Evolutionary conservation across 306 rosid genomes (phyloP), one percentile per base, ranked within the genome.

Genomic region (Gastrolobium villosum): DNA sequence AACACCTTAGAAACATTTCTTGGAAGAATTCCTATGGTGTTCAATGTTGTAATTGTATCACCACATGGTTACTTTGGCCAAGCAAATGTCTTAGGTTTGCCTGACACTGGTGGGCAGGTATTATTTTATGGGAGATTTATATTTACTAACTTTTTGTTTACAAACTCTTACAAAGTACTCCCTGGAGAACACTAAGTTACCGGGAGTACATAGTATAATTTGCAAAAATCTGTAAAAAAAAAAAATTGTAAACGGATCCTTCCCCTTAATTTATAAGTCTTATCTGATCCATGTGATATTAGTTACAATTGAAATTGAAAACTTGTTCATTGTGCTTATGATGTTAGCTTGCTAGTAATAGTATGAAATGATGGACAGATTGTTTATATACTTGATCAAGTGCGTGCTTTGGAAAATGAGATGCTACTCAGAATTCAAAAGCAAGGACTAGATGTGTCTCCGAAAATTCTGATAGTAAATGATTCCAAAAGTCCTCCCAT

Each of bases 41-140:
- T 92, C 81, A 87, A 92, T 69, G 97, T 92, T 20, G 95, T 88
- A 28, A 88, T 90, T 49, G 80, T 92, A 62, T 92, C 95, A 67
- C 93, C 91, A 7, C 93, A 90, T 52, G 95, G 95, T 36, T 92
- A 84, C 84, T 92, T 92, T 60, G 94, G 93, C 64, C 97, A 92
- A 86, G 97, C 88, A 72, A 92, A 92, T 82, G 90, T 92, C 36
- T 40, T 88, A 39, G 97, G 95, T 72, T 83, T 90, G 79, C 97
- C 93, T 1, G 97, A 92, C 83, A 90, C 97, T 20, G 91, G 91
- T 36, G 93, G 93, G 10, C 95, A 92, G 95, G 97, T 92, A 88
- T 36, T 63, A 6, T 40, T 79, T 61, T 37, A n/a, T n/a, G n/a
- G n/a, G n/a, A n/a, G n/a, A n/a, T n/a, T n/a, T n/a, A n/a, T n/a